Evolutionary conservation across 2,329 filamentous ascomycete genomes (phyloP).

Genomic region (Fusarium sublunatum): DNA sequence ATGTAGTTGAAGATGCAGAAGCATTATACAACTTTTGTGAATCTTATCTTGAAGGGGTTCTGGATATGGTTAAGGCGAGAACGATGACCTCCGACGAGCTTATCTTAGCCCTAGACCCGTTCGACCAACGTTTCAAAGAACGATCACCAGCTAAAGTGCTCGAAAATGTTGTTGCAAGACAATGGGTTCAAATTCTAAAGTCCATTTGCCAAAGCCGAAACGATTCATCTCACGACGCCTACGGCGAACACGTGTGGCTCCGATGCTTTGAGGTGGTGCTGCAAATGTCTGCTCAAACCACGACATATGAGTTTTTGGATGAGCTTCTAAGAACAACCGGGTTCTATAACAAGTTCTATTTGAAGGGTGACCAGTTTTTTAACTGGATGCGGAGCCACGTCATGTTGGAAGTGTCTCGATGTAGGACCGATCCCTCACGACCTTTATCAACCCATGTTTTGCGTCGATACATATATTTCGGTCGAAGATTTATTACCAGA

Average conservation of each 20-base stretch:
- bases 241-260: constrained; percentile 26
- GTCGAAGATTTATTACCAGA: constrained; percentile 7
- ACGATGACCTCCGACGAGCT: constrained; percentile 32
- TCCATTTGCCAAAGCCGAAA: constrained; percentile 18
- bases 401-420: constrained; percentile 9
- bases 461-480: constrained; percentile 20
- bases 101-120: constrained; percentile 33
- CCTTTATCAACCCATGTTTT: constrained; percentile 11
- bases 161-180: constrained; percentile 20
- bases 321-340: constrained; percentile 18
- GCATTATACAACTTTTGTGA: constrained; percentile 18
- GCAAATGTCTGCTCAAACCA: constrained; percentile 22
- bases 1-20: background rate
- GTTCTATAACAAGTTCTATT: constrained; percentile 5
- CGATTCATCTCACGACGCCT: constrained; percentile 8
- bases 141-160: constrained; percentile 5
- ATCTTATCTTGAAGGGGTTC: constrained; percentile 16
- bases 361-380: constrained; percentile 14
- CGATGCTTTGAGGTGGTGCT: constrained; percentile 21
- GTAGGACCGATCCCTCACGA: background rate
- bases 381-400: constrained; percentile 17
- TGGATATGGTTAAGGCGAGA: constrained; percentile 18
- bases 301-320: constrained; percentile 28
- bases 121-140: constrained; percentile 18
- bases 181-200: constrained; percentile 24